These are phyloP conservation scores for Lactarius indigo DNA, from an alignment of 768 basidiomycete genomes.

Conservation along the genomic window DNA sequence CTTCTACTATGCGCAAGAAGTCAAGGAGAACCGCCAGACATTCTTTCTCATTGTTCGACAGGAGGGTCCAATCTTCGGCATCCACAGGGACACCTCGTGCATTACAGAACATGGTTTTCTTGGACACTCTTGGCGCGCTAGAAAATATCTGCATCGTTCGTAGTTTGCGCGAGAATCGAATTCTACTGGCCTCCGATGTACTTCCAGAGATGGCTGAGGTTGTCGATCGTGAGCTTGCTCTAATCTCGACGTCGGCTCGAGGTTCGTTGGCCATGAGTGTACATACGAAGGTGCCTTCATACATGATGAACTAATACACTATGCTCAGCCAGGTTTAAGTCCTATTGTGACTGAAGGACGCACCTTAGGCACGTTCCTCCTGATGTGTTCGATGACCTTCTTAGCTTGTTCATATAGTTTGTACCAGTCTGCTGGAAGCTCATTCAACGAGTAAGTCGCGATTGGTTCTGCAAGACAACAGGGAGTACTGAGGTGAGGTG, in stretches of 20 bases:
- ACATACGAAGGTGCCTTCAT: conserved; percentile 38
- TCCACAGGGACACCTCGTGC: conserved; percentile 12
- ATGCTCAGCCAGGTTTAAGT: neutral
- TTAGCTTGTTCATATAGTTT: conserved; percentile 46
- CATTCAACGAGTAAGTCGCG: conserved; percentile 34
- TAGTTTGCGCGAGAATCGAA: conserved; percentile 25
- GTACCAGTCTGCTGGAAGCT: conserved; percentile 42
- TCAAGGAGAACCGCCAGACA: conserved; percentile 20
- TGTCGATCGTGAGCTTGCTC: conserved; percentile 8
- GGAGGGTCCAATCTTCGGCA: conserved; percentile 19
- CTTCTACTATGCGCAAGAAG: conserved; percentile 21
- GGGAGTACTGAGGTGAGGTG: conserved; percentile 49
- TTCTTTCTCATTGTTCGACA: conserved; percentile 20
- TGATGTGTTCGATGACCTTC: conserved; percentile 45
- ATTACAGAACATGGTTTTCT: conserved; percentile 24
- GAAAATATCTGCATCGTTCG: conserved; percentile 21
- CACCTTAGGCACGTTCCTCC: conserved; percentile 52
- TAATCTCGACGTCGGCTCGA: conserved; percentile 43
- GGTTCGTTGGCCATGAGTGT: conserved; percentile 48
- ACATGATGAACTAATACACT: conserved; percentile 37
- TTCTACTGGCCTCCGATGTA: neutral
- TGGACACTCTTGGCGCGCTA: conserved; percentile 7
- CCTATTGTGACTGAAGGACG: conserved; percentile 6
- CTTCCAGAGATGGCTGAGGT: neutral
- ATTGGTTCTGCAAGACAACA: conserved; percentile 46